These are phyloP conservation scores for Talaromyces funiculosus DNA, from an alignment of 2,329 filamentous ascomycete species.

Conservation along the genomic window DNA sequence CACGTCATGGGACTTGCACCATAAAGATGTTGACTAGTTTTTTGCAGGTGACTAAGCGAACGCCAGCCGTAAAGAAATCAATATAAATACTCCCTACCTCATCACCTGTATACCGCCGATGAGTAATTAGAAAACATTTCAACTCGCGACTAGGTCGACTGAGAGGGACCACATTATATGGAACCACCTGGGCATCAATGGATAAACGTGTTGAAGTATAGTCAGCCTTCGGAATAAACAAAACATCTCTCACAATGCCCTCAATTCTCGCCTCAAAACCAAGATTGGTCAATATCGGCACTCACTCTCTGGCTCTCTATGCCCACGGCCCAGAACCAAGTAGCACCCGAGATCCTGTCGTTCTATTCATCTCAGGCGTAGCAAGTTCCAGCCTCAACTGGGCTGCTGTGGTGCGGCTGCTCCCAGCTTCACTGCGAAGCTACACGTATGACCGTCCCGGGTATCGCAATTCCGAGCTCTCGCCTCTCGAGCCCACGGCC, in stretches of 20 bases:
- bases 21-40: neutral
- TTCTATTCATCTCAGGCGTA: conserved; percentile 14
- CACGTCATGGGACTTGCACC: neutral
- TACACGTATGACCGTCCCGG: conserved; percentile 17
- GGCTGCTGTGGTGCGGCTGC: conserved; percentile 14
- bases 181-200: too few species aligned
- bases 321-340: conserved; percentile 15
- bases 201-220: too few species aligned
- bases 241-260: conserved; percentile 9
- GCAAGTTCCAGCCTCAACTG: conserved; percentile 17
- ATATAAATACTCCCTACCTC: neutral
- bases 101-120: neutral
- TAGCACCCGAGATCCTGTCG: conserved; percentile 8
- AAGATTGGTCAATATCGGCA: conserved; percentile 15
- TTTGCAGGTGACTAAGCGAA: neutral
- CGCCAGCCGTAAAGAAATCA: neutral
- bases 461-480: conserved; percentile 13
- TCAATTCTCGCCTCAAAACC: conserved; percentile 16
- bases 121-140: neutral
- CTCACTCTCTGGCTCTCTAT: conserved; percentile 17
- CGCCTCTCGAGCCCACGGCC: conserved; percentile 10
- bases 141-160: neutral
- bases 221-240: neutral
- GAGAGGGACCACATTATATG: neutral
- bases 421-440: conserved; percentile 11